Base-by-base conservation (phyloP, 192 early-diverging fungal species). In the Gamsiella multidivaricata region DNA sequence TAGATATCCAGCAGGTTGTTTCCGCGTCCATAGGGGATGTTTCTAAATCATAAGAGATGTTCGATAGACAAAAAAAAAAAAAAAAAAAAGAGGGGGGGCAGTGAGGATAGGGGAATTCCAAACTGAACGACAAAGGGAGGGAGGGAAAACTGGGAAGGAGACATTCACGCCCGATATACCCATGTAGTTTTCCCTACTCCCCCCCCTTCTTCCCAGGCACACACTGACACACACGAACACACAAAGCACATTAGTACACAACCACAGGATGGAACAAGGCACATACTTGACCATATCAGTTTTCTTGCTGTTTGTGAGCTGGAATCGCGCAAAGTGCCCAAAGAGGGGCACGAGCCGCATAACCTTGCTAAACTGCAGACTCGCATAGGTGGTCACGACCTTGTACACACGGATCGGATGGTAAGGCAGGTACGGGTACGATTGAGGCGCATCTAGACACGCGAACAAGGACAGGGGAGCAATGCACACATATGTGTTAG, bases 331-430 rank as follows among this genome's bases (percentile, higher is more conserved):
- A 61, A 78, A 78, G 43, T 78, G 73, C 11, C 73, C 73, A 63
- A 78, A 78, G 32, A 78, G 47, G 8, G 73, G 73, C 52, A 78
- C 65, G 28, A 78, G 59, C 8, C 73, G 57, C 73, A 68, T 78
- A 14, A 78, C 59, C 54, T 78, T 78, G 47, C 61, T 78, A 36
- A 63, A 51, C 60, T 78, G 73, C 34, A 78, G 43, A 17, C 60
- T 51, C 4, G 73, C 65, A 78, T 78, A 78, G 5, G 73, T 78
- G 60, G 58, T 67, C 45, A 78, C 73, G 22, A 78, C 73, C 47
- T 78, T 78, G 73, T 78, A 78, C 26, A 78, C 73, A 25, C 73
- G 73, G 46, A 78, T 78, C 1, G 73, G 73, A 49, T 78, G 73
- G 43, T 78, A 78, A 7, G 73, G 73, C 47, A 78, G 51, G 26